A percentile compares a stretch with the other conserved stretches of the same genome.
These are phyloP conservation scores for Macrophomina pseudophaseolina DNA, from an alignment of 2,329 filamentous ascomycete species.

Conservation along the genomic window DNA sequence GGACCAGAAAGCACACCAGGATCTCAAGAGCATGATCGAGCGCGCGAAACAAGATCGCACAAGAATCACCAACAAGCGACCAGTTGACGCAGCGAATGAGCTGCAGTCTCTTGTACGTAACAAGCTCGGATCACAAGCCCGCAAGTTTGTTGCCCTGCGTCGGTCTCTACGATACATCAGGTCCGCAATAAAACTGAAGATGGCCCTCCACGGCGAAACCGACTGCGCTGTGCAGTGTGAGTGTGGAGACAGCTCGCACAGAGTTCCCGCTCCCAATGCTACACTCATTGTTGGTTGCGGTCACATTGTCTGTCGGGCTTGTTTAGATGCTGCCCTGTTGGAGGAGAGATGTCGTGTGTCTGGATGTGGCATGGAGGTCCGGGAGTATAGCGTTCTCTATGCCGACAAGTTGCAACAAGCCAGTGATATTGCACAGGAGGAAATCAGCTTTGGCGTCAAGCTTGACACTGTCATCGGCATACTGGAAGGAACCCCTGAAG, in stretches of 20 bases:
- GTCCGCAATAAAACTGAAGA: background rate
- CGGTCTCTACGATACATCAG: conserved; percentile 32
- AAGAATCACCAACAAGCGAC: background rate
- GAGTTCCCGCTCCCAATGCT: background rate
- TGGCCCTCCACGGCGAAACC: background rate
- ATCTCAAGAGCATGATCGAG: background rate
- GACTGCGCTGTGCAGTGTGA: background rate
- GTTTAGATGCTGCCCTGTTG: conserved; percentile 35
- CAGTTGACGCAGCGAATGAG: conserved; percentile 29
- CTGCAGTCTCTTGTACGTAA: background rate
- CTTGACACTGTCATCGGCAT: conserved; percentile 53
- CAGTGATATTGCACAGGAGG: background rate
- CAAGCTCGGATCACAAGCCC: background rate
- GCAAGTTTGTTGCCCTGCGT: conserved; percentile 28
- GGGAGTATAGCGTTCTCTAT: conserved; percentile 41
- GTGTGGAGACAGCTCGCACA: background rate
- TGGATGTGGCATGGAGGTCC: conserved; percentile 48
- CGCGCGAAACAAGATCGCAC: background rate
- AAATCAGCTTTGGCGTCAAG: conserved; percentile 50
- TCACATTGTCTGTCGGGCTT: conserved; percentile 55
- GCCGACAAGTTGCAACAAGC: conserved; percentile 40
- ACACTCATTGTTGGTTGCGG: conserved; percentile 16
- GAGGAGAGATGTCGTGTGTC: conserved; percentile 46
- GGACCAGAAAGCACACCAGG: background rate
- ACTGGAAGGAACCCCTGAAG: conserved; percentile 39